A percentile compares a stretch with the other conserved stretches of the same genome.
phyloP scores from a whole-genome alignment of 768 basidiomycete species.

The Strobilomyces echinocephalus region DNA sequence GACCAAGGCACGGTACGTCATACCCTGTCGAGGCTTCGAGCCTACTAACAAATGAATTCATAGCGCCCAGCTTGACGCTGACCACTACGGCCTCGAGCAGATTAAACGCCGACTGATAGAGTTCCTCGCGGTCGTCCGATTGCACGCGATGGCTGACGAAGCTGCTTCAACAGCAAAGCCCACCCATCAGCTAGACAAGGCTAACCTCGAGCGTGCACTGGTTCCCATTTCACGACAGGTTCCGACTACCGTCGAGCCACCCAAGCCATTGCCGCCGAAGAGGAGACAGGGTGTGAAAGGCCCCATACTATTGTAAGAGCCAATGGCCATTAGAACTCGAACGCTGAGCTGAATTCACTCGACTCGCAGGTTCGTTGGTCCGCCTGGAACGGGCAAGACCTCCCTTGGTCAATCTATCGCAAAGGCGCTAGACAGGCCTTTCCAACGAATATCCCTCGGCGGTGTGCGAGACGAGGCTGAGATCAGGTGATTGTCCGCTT shows the following conservation, averaged over 20 bases:
- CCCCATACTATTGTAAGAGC: conserved; percentile 60
- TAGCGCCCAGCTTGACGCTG: conserved; percentile 70
- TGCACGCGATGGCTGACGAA: conserved; percentile 35
- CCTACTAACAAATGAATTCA: background rate
- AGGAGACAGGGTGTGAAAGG: conserved; percentile 53
- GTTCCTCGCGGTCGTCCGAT: conserved; percentile 81
- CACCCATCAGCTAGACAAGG: conserved; percentile 19
- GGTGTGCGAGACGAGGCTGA: conserved; percentile 92
- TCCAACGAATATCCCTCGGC: conserved; percentile 88
- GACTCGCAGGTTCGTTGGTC: conserved; percentile 70
- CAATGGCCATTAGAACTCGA: background rate
- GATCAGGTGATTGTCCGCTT: conserved; percentile 38
- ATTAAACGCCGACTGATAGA: conserved; percentile 90
- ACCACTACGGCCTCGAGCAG: conserved; percentile 89
- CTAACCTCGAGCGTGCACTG: conserved; percentile 21
- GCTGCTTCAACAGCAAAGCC: conserved; percentile 2
- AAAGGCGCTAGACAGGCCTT: conserved; percentile 74
- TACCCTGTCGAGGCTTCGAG: no score
- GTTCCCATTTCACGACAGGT: conserved; percentile 13
- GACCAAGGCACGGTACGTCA: conserved; percentile 50
- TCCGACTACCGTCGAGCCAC: conserved; percentile 1
- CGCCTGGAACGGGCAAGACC: conserved; percentile 89
- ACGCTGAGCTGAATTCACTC: background rate
- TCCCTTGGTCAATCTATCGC: conserved; percentile 88
- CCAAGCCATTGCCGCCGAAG: conserved; percentile 6